Base-by-base conservation (phyloP, 2,329 filamentous ascomycete genomes). In the Lasiodiplodia theobromae region DNA sequence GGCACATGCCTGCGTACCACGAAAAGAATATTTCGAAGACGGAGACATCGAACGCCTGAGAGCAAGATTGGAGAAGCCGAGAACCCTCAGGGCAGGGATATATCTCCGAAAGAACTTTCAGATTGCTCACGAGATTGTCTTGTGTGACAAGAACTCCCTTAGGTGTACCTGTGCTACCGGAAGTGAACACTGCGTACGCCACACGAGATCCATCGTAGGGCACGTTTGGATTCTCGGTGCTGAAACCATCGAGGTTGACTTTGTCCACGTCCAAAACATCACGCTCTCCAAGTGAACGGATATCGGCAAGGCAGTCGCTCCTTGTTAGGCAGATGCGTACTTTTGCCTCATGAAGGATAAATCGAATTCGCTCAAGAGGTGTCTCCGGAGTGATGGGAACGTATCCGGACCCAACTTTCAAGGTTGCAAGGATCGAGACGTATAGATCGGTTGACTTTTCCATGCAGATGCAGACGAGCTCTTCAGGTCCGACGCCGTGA, bases 21-120 rank as follows among this genome's bases (percentile, higher is more conserved):
- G 93, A 84, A 73, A 93, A 96, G 77, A 97, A 95, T 16, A 96
- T 94, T 74, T 97, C 94, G 75, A 96, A 96, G 0, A 96, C 91
- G 0, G 93, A 96, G 2, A 96, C 86, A 74, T 96, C 92, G 75
- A 96, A 97, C 0, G 91, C 91, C 74, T 94, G 92, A 0, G 92
- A 95, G 74, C 92, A 96, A 2, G 92, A 88, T 78, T 97, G 94
- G 0, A 97, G 82, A 38, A 97, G 82, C n/a, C 89, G 86, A 0
- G 89, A 86, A 1, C 77, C 77, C 0, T 75, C 69, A 1, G 80
- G 75, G 0, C 82, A 81, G 0, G 92, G 91, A 74, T 96, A 97
- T 0, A 92, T 81, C 2, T 84, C 81, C 2, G 85, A 84, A 7
- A 97, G 82, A 11, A 87, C 83, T 21, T 87, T 82, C n/a, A 97